Base-by-base conservation (phyloP, 257 asterid genomes). In the Penstemon newberryi region DNA sequence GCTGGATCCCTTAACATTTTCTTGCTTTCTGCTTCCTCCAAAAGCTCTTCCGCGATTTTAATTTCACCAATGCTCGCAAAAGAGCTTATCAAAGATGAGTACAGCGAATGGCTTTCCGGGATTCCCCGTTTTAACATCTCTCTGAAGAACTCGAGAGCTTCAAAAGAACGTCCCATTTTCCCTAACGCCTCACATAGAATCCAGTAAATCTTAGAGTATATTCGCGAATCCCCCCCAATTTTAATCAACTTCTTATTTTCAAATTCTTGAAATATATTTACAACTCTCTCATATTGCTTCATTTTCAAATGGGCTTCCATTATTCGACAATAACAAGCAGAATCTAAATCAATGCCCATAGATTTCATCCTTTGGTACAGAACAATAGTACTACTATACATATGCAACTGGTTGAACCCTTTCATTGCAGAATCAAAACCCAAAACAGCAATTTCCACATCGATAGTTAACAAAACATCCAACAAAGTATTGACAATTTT, bases 361-460 rank as follows among this genome's bases (percentile, higher is more conserved):
- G 85, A 82, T 73, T 73, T 85, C 96, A 90, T 88, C 51, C 66
- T 71, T 3, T 75, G 80, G 47, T 76, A 83, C 70, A 84, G 39
- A 37, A 8, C 77, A 67, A 76, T 41, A 1, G 86, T 78, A 60
- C 85, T 89, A 63, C 86, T 81, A 47, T 87, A 91, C 99, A 94
- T 94, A 72, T 91, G 96, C 85, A 94, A 65, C 75, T 83, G 83
- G 55, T 91, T 94, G 55, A 76, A 94, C 12, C 97, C 95, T 82
- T 77, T 94, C 96, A 94, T 85, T 3, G 97, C 94, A 33, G 75
- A 82, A 71, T 82, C 96, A 55, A 87, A 89, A 15, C 91, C 96
- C 18, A 73, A 40, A 71, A 80, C 82, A 53, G 91, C 89, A 36
- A 71, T 67, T 9, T 58, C 74, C 42, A 40, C 66, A 71, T 91